Percentiles rank a stretch among this genome's conserved stretches.
Evolutionary conservation across 169 alveolate species (phyloP).

Genomic region (Plasmodium adleri): DNA sequence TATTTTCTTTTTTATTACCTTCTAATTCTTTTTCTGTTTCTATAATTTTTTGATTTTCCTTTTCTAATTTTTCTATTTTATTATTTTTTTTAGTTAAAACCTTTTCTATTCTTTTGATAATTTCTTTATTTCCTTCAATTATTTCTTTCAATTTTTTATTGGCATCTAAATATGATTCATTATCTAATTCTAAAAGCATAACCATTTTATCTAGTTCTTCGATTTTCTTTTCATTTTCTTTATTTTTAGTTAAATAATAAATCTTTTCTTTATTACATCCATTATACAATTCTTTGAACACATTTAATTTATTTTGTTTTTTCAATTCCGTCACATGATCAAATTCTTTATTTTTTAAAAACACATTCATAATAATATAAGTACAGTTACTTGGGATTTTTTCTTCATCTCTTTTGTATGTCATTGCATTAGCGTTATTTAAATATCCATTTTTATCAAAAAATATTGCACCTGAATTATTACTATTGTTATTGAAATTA

Average conservation of each 20-base stretch:
- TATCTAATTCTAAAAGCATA: constrained; percentile 65
- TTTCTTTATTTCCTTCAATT: constrained; percentile 63
- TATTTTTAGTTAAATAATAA: constrained; percentile 38
- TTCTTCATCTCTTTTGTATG: constrained; percentile 14
- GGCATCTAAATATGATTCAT: constrained; percentile 49
- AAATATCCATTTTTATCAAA: no score
- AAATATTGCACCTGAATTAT: no score
- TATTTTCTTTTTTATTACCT: constrained; percentile 63
- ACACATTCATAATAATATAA: constrained; percentile 60
- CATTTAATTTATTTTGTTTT: constrained; percentile 53
- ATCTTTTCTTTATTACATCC: constrained; percentile 54
- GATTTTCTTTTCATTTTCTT: constrained; percentile 71
- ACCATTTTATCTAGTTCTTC: constrained; percentile 69
- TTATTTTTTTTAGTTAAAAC: constrained; percentile 48
- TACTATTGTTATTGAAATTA: no score
- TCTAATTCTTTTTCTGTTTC: constrained; percentile 54
- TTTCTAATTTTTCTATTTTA: constrained; percentile 69
- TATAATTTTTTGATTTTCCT: constrained; percentile 51
- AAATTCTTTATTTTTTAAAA: constrained; percentile 55
- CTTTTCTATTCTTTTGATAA: constrained; percentile 55
- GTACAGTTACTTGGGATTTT: constrained; percentile 29
- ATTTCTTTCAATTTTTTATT: constrained; percentile 65
- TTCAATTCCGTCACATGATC: constrained; percentile 58
- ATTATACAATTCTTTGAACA: constrained; percentile 53
- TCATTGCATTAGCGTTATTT: not conserved